Base-by-base conservation (phyloP, 352 stramenopile species). In the Globisporangium solare region DNA sequence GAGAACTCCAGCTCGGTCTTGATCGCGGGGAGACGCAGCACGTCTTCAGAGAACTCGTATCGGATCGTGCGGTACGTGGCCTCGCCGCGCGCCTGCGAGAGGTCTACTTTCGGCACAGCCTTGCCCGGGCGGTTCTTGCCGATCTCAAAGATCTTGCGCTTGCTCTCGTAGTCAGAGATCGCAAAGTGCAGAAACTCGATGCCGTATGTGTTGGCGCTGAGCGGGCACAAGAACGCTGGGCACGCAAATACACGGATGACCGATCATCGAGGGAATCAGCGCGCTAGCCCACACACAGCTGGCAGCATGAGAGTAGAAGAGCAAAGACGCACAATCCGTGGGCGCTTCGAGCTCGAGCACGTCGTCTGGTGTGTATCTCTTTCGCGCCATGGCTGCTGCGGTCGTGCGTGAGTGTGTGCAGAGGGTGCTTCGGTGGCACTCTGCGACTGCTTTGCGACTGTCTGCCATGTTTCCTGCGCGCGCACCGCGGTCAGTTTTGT, bases 131-230 rank as follows among this genome's bases (percentile, higher is more conserved):
- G 67, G 66, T 92, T 74, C 62, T 92, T 86, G 53, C 82, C 80
- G 56, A 97, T 93, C 64, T 97, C 89, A 62, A 98, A 98, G 60
- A 98, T 97, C 57, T 85, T 92, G 48, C 88, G 87, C 67, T 98
- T 98, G 27, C 86, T 92, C 47, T 96, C 79, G 61, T 98, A 98
- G 68, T 98, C 92, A 41, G 79, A 81, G 66, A 98, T 98, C n/a
- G 70, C 73, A 69, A 98, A 98, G 61, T 89, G 83, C 50, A 98
- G 72, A 67, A 98, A 98, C 71, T 98, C 93, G 57, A 98, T 97
- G 56, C 90, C 87, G 70, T 97, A 97, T 35, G 74, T 93, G 77
- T 98, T 98, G 61, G 90, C 92, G 48, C 78, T 95, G 51, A 98
- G 68, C 17, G 94, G 85, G 51, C 95, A 98, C 18, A 98, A 70